Evolutionary conservation across 768 basidiomycete genomes (phyloP).

Genomic region (Xerocomus potaroensis): DNA sequence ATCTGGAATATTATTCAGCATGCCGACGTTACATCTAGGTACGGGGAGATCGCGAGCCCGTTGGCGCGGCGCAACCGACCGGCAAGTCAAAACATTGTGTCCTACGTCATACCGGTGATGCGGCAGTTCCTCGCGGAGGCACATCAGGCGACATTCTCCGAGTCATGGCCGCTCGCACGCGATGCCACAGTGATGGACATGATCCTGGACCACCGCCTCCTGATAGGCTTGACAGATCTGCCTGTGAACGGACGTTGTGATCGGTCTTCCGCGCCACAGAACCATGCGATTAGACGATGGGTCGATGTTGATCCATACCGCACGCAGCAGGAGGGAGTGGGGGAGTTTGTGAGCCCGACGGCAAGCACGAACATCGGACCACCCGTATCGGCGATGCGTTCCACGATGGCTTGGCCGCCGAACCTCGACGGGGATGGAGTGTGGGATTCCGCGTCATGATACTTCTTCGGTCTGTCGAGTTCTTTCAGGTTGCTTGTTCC

Average conservation of each 20-base stretch:
- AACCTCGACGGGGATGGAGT: constrained; percentile 21
- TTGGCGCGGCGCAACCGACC: neutral
- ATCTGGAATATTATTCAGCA: constrained; percentile 9
- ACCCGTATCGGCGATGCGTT: constrained; percentile 46
- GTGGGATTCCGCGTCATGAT: constrained; percentile 14
- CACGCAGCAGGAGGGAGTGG: constrained; percentile 27
- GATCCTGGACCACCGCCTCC: constrained; percentile 35
- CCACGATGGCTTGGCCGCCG: constrained; percentile 33
- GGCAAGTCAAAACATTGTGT: neutral
- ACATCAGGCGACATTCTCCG: constrained; percentile 25
- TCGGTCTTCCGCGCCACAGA: constrained; percentile 6
- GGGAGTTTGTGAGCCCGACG: neutral
- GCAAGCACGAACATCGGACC: constrained; percentile 6
- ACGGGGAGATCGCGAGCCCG: neutral
- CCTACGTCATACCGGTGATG: constrained; percentile 2
- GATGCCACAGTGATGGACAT: constrained; percentile 44
- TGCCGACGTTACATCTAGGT: constrained; percentile 4
- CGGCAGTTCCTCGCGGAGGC: constrained; percentile 26
- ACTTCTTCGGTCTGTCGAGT: constrained; percentile 7
- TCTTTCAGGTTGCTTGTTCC: constrained; percentile 19
- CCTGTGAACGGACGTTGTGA: constrained; percentile 5
- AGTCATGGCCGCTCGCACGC: constrained; percentile 29
- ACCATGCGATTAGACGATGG: constrained; percentile 27
- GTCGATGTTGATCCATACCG: constrained; percentile 35
- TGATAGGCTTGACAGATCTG: constrained; percentile 5